phyloP scores from a whole-genome alignment of 495 filamentous ascomycete species.

The Neurospora sp. region DNA sequence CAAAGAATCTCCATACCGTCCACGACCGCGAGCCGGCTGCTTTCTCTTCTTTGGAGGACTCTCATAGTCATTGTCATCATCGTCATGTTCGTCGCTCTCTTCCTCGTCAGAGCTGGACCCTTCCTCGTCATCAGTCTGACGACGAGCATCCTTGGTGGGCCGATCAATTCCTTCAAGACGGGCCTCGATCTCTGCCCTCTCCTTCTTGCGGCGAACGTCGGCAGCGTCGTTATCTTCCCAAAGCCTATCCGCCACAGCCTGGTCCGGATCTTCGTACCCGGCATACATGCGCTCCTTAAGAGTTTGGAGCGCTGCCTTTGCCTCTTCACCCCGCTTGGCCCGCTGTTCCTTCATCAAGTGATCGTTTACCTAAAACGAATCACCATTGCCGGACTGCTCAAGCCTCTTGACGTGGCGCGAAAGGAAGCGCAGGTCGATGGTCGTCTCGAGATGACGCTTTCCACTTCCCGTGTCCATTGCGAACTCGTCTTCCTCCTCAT shows the following conservation, averaged over 20 bases:
- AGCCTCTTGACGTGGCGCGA: slow-evolving; percentile 4
- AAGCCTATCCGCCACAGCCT: slow-evolving; percentile 2
- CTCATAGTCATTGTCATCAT: background rate
- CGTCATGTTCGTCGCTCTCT: background rate
- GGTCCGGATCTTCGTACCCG: slow-evolving; percentile 2
- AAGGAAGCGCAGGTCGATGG: slow-evolving; percentile 17
- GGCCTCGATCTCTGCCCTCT: background rate
- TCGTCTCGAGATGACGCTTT: slow-evolving; percentile 17
- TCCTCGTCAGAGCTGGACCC: background rate
- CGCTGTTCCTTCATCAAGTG: slow-evolving; percentile 6
- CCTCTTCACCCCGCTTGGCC: background rate
- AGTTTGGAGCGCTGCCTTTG: background rate
- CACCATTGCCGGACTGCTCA: background rate
- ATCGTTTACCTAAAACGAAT: slow-evolving; percentile 11
- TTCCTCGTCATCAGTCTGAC: background rate
- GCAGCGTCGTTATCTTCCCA: slow-evolving; percentile 17
- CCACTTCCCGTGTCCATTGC: background rate
- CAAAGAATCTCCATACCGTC: slow-evolving; percentile 4
- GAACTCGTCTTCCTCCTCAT: background rate
- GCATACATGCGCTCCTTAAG: slow-evolving; percentile 12
- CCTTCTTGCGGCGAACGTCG: slow-evolving; percentile 4
- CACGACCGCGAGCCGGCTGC: background rate
- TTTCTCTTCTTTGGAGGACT: background rate
- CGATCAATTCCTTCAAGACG: slow-evolving; percentile 5
- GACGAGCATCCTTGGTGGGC: background rate